Evolutionary conservation across 1,284 basidiomycete genomes (phyloP), one percentile per base, ranked within the genome.

Genomic region (Salmacisia buchloeana): DNA sequence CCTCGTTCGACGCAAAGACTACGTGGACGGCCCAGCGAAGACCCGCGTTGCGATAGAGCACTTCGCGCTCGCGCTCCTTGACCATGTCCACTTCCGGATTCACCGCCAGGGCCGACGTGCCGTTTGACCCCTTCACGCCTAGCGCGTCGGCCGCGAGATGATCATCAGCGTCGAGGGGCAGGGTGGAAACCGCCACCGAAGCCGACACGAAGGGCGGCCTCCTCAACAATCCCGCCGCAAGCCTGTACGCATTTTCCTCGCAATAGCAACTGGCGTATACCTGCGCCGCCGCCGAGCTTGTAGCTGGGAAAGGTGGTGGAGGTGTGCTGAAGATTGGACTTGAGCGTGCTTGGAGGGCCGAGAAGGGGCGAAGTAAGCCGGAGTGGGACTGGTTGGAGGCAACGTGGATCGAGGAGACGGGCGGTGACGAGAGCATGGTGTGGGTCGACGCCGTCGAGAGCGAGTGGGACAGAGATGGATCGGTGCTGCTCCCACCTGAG

Each of bases 201-300:
- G 18, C 39, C 4, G 39, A 33, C 6, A 15, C 25, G 29, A 54
- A 54, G 13, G 49, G 49, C 25, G 49, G 49, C 10, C 49, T 7
- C 3, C 29, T 7, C 12, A 54, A 31, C 27, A 54, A 31, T 33
- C 12, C 15, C 10, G 46, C 36, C 21, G 58, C 49, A 21, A 75
- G 63, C 0, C 61, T 59, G 36, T 72, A 74, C 23, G 70, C 64
- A 58, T 74, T 74, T 46, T 75, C 72, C 38, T 75, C 73, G 62
- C 73, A 75, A 56, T 71, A 75, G 62, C 69, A 74, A 1, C 61
- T 10, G 0, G 68, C 58, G 34, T 74, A 73, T 29, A 27, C 18
- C 34, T 54, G 29, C 25, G 15, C 13, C 3, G 34, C 29, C 10
- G 49, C 29, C 9, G 27, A n/a, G n/a, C n/a, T n/a, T n/a, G n/a